Evolutionary conservation across 495 filamentous ascomycete species (phyloP), one percentile per base, ranked within the genome.

Genomic region (Daldinia caldariorum): DNA sequence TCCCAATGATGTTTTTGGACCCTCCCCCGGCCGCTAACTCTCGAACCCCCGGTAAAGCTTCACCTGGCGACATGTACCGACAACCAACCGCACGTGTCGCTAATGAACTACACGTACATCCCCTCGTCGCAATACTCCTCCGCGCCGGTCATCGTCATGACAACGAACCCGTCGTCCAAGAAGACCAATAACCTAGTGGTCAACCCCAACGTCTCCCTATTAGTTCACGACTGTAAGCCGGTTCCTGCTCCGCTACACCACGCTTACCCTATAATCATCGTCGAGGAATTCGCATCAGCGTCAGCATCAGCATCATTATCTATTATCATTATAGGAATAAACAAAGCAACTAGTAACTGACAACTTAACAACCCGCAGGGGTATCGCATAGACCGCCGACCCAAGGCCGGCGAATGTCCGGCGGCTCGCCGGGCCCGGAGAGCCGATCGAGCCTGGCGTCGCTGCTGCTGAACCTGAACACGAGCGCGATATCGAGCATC

Each of bases 101-200:
- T 99, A 70, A 99, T 99, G 95, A 97, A 97, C 82, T 99, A 97
- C 83, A 97, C 95, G 74, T 99, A 97, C 82, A 91, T 99, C 58
- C 91, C 94, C 16, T 88, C 86, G 0, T 92, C 92, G 6, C 92
- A 93, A 16, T 94, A 89, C 80, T 86, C 88, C 37, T 74, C 86
- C 35, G 81, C 85, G 59, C 93, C 92, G 20, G 89, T 89, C 60
- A 94, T 97, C 70, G 89, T 97, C 79, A 97, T 97, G 93, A 97
- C 94, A 51, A 94, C 92, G 63, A 94, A 96, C 77, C 89, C 92
- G 4, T 86, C 90, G 43, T 94, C 92, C 57, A 92, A 91, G 70
- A 97, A 97, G 81, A 97, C 91, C 60, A 86, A 88, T 77, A 97
- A 97, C 76, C 87, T 99, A 3, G 81, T 91, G 66, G 84, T 86